Percentiles rank a stretch among this genome's conserved stretches.
These are phyloP conservation scores for Wickerhamiella azymoides DNA, from an alignment of 805 yeast genomes.

Conservation along the genomic window DNA sequence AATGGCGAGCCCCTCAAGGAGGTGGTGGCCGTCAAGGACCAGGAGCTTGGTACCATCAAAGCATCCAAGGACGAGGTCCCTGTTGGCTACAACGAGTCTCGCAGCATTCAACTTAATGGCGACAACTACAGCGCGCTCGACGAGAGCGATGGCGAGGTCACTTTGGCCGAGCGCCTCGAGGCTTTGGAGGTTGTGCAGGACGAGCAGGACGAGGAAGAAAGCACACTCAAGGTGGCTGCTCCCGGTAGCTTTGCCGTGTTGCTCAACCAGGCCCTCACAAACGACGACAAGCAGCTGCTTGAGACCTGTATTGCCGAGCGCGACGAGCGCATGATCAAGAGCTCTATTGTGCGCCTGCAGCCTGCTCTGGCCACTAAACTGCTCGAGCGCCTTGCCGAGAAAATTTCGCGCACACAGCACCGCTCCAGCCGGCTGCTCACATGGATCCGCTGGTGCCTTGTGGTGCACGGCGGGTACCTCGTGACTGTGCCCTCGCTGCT, in stretches of 20 bases:
- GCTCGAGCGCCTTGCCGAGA: slow-evolving; percentile 34
- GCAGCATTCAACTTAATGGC: slow-evolving; percentile 26
- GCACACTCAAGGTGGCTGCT: slow-evolving; percentile 10
- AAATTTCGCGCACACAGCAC: slow-evolving; percentile 40
- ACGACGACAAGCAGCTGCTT: slow-evolving; percentile 72
- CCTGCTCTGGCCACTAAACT: slow-evolving; percentile 31
- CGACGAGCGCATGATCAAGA: slow-evolving; percentile 39
- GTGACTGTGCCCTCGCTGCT: slow-evolving; percentile 39
- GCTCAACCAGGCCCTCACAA: slow-evolving; percentile 75
- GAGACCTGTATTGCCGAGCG: slow-evolving; percentile 60
- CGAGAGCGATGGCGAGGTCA: slow-evolving; percentile 24
- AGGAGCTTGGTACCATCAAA: slow-evolving; percentile 25
- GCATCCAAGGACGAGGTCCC: slow-evolving; percentile 29
- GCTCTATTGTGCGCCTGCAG: slow-evolving; percentile 41
- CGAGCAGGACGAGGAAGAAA: slow-evolving; percentile 12
- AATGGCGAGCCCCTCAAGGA: slow-evolving; percentile 13
- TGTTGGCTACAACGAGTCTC: slow-evolving; percentile 23
- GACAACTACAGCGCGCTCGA: slow-evolving; percentile 22
- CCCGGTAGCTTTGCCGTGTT: slow-evolving; percentile 73
- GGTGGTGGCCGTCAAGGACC: slow-evolving; percentile 13
- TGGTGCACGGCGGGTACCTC: slow-evolving; percentile 54
- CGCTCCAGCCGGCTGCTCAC: slow-evolving; percentile 36
- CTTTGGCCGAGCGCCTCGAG: slow-evolving; percentile 31
- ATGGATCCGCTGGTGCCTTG: slow-evolving; percentile 75
- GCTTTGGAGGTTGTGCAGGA: slow-evolving; percentile 22